phyloP scores from a whole-genome alignment of 495 filamentous ascomycete species.

The Jackrogersella multiformis region DNA sequence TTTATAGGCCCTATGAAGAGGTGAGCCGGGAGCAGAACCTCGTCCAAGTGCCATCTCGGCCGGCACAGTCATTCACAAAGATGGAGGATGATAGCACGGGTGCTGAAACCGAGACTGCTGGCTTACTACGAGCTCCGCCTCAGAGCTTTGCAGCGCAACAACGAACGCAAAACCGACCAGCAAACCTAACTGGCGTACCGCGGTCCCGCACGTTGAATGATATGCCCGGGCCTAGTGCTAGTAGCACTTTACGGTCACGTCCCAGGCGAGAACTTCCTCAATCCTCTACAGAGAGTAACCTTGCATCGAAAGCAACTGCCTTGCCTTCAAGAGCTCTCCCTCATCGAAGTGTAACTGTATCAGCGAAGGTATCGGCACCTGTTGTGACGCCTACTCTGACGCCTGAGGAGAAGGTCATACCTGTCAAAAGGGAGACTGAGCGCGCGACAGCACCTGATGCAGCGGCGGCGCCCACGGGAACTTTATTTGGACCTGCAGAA shows the following conservation, averaged over 20 bases:
- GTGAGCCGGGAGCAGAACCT: slow-evolving; percentile 45
- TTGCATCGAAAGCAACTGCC: slow-evolving; percentile 26
- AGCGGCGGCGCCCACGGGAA: slow-evolving; percentile 25
- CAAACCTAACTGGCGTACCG: slow-evolving; percentile 36
- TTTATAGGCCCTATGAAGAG: slow-evolving; percentile 69
- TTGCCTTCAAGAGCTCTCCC: slow-evolving; percentile 5
- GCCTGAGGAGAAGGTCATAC: not conserved
- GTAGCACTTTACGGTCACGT: slow-evolving; percentile 46
- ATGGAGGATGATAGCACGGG: slow-evolving; percentile 47
- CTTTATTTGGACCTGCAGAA: slow-evolving; percentile 62
- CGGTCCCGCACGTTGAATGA: slow-evolving; percentile 38
- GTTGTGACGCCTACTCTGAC: not conserved
- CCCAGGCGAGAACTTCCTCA: slow-evolving; percentile 37
- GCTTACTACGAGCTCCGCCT: slow-evolving; percentile 56
- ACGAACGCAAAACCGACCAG: slow-evolving; percentile 55
- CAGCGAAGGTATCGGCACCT: not conserved
- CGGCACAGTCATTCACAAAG: slow-evolving; percentile 27
- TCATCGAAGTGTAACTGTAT: not conserved
- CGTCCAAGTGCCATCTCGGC: slow-evolving; percentile 39
- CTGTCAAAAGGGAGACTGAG: slow-evolving; percentile 13
- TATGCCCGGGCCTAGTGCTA: slow-evolving; percentile 39
- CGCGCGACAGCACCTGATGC: not conserved
- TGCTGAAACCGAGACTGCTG: slow-evolving; percentile 44
- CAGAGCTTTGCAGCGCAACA: slow-evolving; percentile 70
- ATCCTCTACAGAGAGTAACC: slow-evolving; percentile 28